Percentiles rank a stretch among this genome's conserved stretches.
Evolutionary conservation across 1,139 yeast species (phyloP).

Genomic region (Suhomyces ambrosiae): DNA sequence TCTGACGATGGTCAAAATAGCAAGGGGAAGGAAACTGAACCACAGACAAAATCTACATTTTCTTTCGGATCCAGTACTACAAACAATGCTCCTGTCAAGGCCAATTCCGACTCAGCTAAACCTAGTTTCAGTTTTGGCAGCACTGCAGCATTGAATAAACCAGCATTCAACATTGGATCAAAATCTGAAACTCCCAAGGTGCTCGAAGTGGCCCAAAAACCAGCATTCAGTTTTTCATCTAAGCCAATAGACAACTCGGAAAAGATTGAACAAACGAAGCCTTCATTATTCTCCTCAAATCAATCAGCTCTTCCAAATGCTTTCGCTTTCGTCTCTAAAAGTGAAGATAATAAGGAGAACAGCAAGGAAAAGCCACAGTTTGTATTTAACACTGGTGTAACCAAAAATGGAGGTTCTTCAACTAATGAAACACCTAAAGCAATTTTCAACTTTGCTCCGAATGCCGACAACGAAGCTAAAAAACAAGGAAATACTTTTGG

Average conservation of each 20-base stretch:
- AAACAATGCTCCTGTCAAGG: constrained; percentile 6
- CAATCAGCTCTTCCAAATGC: not conserved
- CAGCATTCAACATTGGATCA: constrained; percentile 3
- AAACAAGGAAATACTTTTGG: not conserved
- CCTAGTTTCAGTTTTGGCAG: constrained; percentile 9
- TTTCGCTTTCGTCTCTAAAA: constrained; percentile 2
- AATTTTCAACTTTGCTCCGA: constrained; percentile 8
- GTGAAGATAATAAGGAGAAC: not conserved
- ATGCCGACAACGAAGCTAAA: not conserved
- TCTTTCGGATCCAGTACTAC: constrained; percentile 7
- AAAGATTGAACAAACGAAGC: not conserved
- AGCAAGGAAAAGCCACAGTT: not conserved
- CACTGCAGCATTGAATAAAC: constrained; percentile 9
- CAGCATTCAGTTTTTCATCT: constrained; percentile 8
- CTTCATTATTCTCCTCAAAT: not conserved
- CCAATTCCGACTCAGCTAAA: constrained; percentile 1
- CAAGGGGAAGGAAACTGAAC: not conserved
- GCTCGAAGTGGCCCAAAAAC: constrained; percentile 1
- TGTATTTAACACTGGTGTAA: not conserved
- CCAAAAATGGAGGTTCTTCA: constrained; percentile 1
- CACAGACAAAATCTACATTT: constrained; percentile 7
- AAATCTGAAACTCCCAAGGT: not conserved
- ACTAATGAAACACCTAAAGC: constrained; percentile 6
- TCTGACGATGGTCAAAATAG: not conserved
- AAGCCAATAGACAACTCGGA: not conserved